phyloP scores from a whole-genome alignment of 2,329 filamentous ascomycete genomes.

The Metarhizium anisopliae region DNA sequence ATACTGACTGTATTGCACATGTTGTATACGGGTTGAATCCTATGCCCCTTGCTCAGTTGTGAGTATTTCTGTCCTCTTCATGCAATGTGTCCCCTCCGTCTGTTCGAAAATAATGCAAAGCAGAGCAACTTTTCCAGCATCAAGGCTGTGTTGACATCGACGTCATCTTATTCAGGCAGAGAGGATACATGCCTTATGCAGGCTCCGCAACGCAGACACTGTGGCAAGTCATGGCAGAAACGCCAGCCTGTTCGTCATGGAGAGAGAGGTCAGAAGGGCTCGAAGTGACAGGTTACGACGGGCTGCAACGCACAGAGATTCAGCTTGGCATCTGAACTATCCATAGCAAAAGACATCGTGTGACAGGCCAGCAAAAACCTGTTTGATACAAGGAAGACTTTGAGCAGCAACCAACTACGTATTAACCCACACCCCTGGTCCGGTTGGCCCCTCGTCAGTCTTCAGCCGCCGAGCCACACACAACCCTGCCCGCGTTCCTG shows the following conservation, averaged over 20 bases:
- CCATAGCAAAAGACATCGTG: neutral
- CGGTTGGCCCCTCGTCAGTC: neutral
- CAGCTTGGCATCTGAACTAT: slow-evolving; percentile 1
- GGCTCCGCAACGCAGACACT: too few species aligned
- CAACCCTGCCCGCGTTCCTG: neutral
- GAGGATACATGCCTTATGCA: too few species aligned
- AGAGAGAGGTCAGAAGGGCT: neutral
- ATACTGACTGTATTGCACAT: neutral
- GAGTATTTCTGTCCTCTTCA: too few species aligned
- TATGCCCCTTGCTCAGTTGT: too few species aligned
- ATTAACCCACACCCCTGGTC: neutral
- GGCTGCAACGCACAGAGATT: neutral
- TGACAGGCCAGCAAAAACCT: neutral
- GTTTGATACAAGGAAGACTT: too few species aligned
- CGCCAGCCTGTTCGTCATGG: neutral
- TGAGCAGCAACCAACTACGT: neutral
- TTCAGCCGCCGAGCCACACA: neutral
- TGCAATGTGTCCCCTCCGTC: neutral
- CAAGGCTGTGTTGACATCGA: neutral
- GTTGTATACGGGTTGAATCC: too few species aligned
- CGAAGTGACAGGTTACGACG: neutral
- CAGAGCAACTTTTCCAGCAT: neutral
- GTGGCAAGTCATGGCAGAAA: neutral
- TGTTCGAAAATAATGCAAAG: neutral
- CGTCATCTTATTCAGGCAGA: neutral